A percentile compares a stretch with the other conserved stretches of the same genome.
Conservation (phyloP, 805 yeast genomes). For the Suhomyces xylopsoci region DNA sequence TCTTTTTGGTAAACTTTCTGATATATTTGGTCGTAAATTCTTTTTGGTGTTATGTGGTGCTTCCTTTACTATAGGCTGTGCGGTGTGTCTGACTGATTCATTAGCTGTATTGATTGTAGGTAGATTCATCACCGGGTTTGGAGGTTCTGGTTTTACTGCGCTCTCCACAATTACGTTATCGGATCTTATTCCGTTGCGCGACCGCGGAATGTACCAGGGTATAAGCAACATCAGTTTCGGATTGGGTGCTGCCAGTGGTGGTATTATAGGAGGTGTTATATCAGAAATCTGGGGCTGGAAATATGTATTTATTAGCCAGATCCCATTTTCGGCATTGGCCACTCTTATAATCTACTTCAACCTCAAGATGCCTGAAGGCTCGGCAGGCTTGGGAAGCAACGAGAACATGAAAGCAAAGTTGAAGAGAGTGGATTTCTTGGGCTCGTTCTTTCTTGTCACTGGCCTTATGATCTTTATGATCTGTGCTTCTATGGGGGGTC, state of each 20-base stretch:
- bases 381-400: slow-evolving; percentile 52
- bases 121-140: slow-evolving; percentile 76
- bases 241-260: slow-evolving; percentile 55
- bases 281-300: slow-evolving; percentile 55
- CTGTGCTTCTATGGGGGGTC: slow-evolving; percentile 67
- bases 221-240: slow-evolving; percentile 74
- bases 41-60: slow-evolving; percentile 49
- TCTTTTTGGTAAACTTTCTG: slow-evolving; percentile 65
- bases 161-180: slow-evolving; percentile 72
- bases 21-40: slow-evolving; percentile 63
- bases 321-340: slow-evolving; percentile 43
- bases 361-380: slow-evolving; percentile 50
- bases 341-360: slow-evolving; percentile 34
- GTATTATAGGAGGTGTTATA: slow-evolving; percentile 50
- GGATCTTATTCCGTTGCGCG: slow-evolving; percentile 72
- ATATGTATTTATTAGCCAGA: slow-evolving; percentile 38
- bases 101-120: slow-evolving; percentile 50
- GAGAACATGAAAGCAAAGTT: slow-evolving; percentile 46
- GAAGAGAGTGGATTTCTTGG: slow-evolving; percentile 63
- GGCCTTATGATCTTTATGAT: slow-evolving; percentile 58
- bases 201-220: slow-evolving; percentile 83
- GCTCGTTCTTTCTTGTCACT: slow-evolving; percentile 57
- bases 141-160: slow-evolving; percentile 86
- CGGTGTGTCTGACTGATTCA: slow-evolving; percentile 54
- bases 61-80: slow-evolving; percentile 54